A percentile compares a stretch with the other conserved stretches of the same genome.
Evolutionary conservation across 2,329 filamentous ascomycete genomes (phyloP).

Genomic region (Taxawa tesnikishii): DNA sequence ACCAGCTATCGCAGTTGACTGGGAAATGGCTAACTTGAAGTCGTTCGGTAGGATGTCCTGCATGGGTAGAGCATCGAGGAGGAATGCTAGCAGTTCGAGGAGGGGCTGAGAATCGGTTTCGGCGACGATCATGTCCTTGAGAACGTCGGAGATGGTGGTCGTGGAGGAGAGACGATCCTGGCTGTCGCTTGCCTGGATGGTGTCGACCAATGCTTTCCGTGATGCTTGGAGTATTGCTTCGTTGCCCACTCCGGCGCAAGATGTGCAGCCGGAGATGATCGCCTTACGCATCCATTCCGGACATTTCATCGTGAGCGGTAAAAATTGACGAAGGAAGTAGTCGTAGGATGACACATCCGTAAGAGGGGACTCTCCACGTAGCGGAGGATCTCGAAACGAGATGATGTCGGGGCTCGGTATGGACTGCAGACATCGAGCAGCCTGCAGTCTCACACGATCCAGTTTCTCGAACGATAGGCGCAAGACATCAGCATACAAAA

Average conservation of each 20-base stretch:
- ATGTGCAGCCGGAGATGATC: slow-evolving; percentile 56
- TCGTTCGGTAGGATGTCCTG: slow-evolving; percentile 2
- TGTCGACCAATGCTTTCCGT: slow-evolving; percentile 48
- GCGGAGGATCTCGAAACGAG: too few species aligned
- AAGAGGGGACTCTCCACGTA: too few species aligned
- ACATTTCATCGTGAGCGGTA: slow-evolving; percentile 26
- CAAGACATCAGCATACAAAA: slow-evolving; percentile 25
- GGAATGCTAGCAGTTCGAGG: slow-evolving; percentile 64
- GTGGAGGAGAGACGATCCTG: slow-evolving; percentile 9
- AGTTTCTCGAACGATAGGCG: slow-evolving; percentile 79
- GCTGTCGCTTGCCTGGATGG: slow-evolving; percentile 13
- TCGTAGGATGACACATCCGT: slow-evolving; percentile 41
- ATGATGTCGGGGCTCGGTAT: too few species aligned
- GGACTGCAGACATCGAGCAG: too few species aligned
- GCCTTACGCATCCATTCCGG: slow-evolving; percentile 26
- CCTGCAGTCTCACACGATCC: slow-evolving; percentile 66
- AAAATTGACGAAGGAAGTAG: slow-evolving; percentile 47
- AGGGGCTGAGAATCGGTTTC: slow-evolving; percentile 7
- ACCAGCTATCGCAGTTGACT: not conserved
- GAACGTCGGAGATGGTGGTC: slow-evolving; percentile 11
- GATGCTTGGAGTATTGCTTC: slow-evolving; percentile 62
- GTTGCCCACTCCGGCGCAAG: slow-evolving; percentile 65
- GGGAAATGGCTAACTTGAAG: slow-evolving; percentile 52
- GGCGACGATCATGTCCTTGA: slow-evolving; percentile 7
- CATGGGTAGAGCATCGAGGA: slow-evolving; percentile 34